Evolutionary conservation across 2,329 filamentous ascomycete genomes (phyloP).

Genomic region (Rugonectria rugulosa): DNA sequence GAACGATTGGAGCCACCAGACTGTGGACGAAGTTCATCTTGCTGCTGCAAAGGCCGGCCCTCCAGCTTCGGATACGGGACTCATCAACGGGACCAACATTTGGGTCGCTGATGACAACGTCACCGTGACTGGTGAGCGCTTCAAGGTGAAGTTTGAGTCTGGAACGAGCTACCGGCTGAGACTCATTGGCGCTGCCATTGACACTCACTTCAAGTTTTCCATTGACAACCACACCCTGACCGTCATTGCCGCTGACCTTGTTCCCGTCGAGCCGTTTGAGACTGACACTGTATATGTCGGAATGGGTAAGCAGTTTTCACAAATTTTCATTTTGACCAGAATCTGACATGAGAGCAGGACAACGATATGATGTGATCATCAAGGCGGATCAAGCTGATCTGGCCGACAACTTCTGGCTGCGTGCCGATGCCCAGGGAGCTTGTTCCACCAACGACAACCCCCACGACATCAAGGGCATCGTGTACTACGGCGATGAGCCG

Average conservation of each 20-base stretch:
- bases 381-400: slow-evolving; percentile 46
- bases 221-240: slow-evolving; percentile 65
- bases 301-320: slow-evolving; percentile 25
- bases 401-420: slow-evolving; percentile 55
- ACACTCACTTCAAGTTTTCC: slow-evolving; percentile 55
- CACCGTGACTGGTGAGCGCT: slow-evolving; percentile 42
- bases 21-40: slow-evolving; percentile 48
- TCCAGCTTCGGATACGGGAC: slow-evolving; percentile 52
- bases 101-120: slow-evolving; percentile 40
- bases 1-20: slow-evolving; percentile 64
- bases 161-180: slow-evolving; percentile 56
- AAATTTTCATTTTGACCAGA: too few relatives aligned
- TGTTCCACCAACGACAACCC: slow-evolving; percentile 51
- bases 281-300: slow-evolving; percentile 45
- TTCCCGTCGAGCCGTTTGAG: slow-evolving; percentile 63
- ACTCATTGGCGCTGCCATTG: slow-evolving; percentile 56
- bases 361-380: slow-evolving; percentile 57
- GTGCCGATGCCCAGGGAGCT: slow-evolving; percentile 50
- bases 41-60: slow-evolving; percentile 41
- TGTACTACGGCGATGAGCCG: slow-evolving; percentile 49
- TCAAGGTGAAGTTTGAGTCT: slow-evolving; percentile 47
- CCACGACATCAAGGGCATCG: slow-evolving; percentile 57
- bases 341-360: slow-evolving; percentile 48
- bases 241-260: slow-evolving; percentile 66
- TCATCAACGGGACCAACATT: slow-evolving; percentile 54